These are phyloP conservation scores for Echinochloa phyllopogon DNA, from an alignment of 176 grass and related monocot species.

Conservation along the genomic window DNA sequence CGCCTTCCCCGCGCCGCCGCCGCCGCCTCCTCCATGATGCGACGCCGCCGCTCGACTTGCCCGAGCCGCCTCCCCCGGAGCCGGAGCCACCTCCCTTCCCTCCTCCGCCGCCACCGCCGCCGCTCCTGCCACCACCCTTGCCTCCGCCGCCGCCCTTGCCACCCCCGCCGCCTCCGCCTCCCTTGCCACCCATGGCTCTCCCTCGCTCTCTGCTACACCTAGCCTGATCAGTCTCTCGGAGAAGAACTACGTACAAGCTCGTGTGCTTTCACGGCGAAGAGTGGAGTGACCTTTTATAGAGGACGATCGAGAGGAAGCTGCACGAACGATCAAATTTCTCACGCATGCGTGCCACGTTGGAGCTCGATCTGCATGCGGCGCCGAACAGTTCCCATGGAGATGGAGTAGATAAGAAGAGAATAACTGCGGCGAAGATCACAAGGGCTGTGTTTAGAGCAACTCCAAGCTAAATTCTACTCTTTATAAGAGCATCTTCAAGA, in stretches of 20 bases:
- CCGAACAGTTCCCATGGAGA: too few relatives aligned
- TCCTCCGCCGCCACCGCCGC: neutral
- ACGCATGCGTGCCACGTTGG: neutral
- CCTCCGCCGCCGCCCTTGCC: neutral
- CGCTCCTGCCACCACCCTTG: neutral
- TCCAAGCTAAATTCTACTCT: too few relatives aligned
- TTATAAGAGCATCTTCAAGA: too few relatives aligned
- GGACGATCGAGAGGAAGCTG: too few relatives aligned
- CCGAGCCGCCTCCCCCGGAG: neutral
- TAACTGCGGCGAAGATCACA: conserved; percentile 19
- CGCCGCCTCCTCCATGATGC: neutral
- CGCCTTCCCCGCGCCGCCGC: conserved; percentile 11
- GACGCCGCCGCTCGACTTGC: neutral
- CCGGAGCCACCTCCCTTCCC: neutral
- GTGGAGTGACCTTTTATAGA: neutral
- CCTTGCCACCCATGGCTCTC: conserved; percentile 26
- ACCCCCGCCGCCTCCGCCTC: neutral
- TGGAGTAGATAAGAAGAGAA: neutral
- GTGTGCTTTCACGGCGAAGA: neutral
- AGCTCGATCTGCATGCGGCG: neutral
- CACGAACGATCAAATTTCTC: too few relatives aligned
- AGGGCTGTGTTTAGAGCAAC: too few relatives aligned
- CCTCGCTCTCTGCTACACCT: neutral
- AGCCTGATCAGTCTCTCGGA: neutral
- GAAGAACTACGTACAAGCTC: neutral